These are phyloP conservation scores for Boletus smithii DNA, from an alignment of 1,284 basidiomycete species.

Conservation along the genomic window DNA sequence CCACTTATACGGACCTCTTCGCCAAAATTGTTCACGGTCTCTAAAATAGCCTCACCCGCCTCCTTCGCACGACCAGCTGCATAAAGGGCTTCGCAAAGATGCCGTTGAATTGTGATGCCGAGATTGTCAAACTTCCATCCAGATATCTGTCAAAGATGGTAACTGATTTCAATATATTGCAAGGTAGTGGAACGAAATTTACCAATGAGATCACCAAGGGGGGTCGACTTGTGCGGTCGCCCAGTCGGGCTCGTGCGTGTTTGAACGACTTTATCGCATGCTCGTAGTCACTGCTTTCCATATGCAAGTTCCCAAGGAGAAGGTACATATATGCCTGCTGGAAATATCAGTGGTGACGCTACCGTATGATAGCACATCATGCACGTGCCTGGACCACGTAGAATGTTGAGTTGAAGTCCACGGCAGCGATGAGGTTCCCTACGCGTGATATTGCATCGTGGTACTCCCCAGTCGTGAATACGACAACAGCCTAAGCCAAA, in stretches of 20 bases:
- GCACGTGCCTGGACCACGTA: constrained; percentile 1
- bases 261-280: constrained; percentile 3
- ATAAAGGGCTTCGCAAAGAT: constrained; percentile 3
- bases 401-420: not conserved
- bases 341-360: not conserved
- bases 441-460: constrained; percentile 5
- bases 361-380: too few relatives aligned
- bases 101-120: not conserved
- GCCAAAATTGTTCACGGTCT: not conserved
- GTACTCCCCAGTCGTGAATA: constrained; percentile 4
- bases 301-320: not conserved
- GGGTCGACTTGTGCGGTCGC: not conserved
- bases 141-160: not conserved
- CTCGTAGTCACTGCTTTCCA: not conserved
- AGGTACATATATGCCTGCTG: constrained; percentile 6
- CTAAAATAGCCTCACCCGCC: not conserved
- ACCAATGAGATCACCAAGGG: constrained; percentile 1
- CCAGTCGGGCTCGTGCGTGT: not conserved
- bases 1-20: not conserved
- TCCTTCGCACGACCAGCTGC: not conserved
- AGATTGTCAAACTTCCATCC: constrained; percentile 12
- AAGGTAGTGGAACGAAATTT: too few relatives aligned
- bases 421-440: constrained; percentile 4
- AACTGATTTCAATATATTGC: not conserved
- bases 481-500: constrained; percentile 2